Evolutionary conservation across 1,284 basidiomycete genomes (phyloP).

Genomic region (Chalciporus sp.): DNA sequence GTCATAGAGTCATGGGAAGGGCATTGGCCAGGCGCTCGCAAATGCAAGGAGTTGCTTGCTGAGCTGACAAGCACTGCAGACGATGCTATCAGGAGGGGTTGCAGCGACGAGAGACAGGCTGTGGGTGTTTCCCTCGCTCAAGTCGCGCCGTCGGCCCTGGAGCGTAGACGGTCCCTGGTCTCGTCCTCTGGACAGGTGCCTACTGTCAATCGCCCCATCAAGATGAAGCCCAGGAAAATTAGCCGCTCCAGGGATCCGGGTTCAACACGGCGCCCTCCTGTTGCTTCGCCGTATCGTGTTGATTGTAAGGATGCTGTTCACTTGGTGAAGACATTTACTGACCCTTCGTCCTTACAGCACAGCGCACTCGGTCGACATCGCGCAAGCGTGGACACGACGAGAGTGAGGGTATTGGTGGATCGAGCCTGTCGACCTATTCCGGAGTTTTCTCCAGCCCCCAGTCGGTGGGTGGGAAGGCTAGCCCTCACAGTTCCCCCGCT

Average conservation of each 20-base stretch:
- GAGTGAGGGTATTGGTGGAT: conserved; percentile 45
- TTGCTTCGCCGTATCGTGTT: conserved; percentile 66
- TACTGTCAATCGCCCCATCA: conserved; percentile 48
- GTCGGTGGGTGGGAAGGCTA: conserved; percentile 46
- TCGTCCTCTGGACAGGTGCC: conserved; percentile 32
- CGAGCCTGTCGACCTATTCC: conserved; percentile 42
- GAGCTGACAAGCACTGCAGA: conserved; percentile 70
- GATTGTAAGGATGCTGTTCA: conserved; percentile 52
- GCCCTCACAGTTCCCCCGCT: conserved; percentile 72
- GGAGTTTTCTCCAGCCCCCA: conserved; percentile 56
- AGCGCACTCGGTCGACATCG: conserved; percentile 72
- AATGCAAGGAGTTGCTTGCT: conserved; percentile 77
- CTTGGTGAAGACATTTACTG: conserved; percentile 18
- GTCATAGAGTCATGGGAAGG: conserved; percentile 84
- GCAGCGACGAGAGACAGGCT: conserved; percentile 30
- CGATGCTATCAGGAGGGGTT: conserved; percentile 57
- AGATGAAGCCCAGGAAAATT: conserved; percentile 53
- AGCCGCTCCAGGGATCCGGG: conserved; percentile 64
- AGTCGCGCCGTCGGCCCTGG: conserved; percentile 38
- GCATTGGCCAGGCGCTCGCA: conserved; percentile 85
- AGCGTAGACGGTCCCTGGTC: conserved; percentile 50
- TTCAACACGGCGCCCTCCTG: conserved; percentile 58
- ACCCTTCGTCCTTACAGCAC: conserved; percentile 42
- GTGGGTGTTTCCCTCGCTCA: conserved; percentile 32
- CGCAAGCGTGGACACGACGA: conserved; percentile 73